Percentiles rank a stretch among this genome's conserved stretches.
These are phyloP conservation scores for Colletotrichum lindemuthianum DNA, from an alignment of 2,329 filamentous ascomycete genomes.

Conservation along the genomic window DNA sequence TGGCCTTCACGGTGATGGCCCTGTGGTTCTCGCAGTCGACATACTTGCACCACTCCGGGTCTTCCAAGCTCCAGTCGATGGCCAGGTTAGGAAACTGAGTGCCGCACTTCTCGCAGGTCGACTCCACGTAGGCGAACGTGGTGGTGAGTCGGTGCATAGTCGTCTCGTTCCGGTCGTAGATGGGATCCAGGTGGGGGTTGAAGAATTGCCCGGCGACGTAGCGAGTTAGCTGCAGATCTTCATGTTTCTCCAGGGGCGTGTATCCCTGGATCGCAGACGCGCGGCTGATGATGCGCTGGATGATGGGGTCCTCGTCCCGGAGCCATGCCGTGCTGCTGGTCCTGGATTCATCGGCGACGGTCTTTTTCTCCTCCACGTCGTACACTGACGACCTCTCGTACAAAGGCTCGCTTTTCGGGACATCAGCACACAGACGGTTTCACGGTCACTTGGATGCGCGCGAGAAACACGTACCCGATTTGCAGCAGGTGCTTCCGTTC, in stretches of 20 bases:
- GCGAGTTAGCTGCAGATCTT: constrained; percentile 12
- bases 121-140: constrained; percentile 10
- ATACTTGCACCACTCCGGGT: constrained; percentile 3
- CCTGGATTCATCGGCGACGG: neutral
- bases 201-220: constrained; percentile 7
- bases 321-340: constrained; percentile 20
- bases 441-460: neutral
- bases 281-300: constrained; percentile 1
- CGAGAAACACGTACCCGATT: constrained; percentile 1
- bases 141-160: constrained; percentile 6
- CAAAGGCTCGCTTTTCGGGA: neutral
- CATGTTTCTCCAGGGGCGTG: neutral
- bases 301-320: constrained; percentile 2
- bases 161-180: neutral
- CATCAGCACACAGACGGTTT: neutral
- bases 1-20: neutral
- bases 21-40: constrained; percentile 3
- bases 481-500: neutral
- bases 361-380: neutral
- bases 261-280: constrained; percentile 19
- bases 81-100: constrained; percentile 7
- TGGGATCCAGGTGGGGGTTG: constrained; percentile 13
- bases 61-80: constrained; percentile 17
- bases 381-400: constrained; percentile 11
- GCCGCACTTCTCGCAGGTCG: constrained; percentile 10